phyloP scores from a whole-genome alignment of 164 flowering plant genomes.

The Chloranthus sessilifolius region DNA sequence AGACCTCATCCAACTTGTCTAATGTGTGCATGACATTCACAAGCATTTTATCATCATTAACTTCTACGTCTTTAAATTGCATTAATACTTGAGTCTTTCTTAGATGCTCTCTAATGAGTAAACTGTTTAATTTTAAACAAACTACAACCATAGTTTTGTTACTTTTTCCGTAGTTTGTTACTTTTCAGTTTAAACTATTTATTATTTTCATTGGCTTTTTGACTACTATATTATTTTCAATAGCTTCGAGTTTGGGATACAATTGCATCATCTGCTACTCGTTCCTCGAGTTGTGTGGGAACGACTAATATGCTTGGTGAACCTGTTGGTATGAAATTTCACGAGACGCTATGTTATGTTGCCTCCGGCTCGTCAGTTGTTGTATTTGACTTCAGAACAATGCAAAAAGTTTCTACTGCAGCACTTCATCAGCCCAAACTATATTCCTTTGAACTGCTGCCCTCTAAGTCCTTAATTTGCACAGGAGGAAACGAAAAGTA shows the following conservation, averaged over 20 bases:
- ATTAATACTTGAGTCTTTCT: too few relatives aligned
- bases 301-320: conserved; percentile 38
- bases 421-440: conserved; percentile 26
- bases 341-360: conserved; percentile 53
- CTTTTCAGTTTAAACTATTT: too few relatives aligned
- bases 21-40: too few relatives aligned
- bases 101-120: too few relatives aligned
- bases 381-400: conserved; percentile 67
- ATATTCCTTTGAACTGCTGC: conserved; percentile 39
- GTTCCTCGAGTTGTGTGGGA: conserved; percentile 61
- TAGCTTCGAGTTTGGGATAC: conserved; percentile 75
- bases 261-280: conserved; percentile 37
- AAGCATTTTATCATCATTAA: too few relatives aligned
- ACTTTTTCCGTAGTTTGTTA: too few relatives aligned
- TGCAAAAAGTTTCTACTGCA: conserved; percentile 41
- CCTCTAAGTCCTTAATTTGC: conserved; percentile 54
- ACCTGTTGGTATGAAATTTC: conserved; percentile 53
- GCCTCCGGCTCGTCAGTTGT: conserved; percentile 54
- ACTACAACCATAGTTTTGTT: too few relatives aligned
- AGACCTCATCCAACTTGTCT: too few relatives aligned
- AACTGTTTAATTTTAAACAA: too few relatives aligned
- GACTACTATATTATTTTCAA: conserved; percentile 1
- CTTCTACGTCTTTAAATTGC: too few relatives aligned
- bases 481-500: conserved; percentile 56
- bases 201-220: background rate